Evolutionary conservation across 2,329 filamentous ascomycete species (phyloP), one percentile per base, ranked within the genome.

Genomic region (Sporothrix mexicana): DNA sequence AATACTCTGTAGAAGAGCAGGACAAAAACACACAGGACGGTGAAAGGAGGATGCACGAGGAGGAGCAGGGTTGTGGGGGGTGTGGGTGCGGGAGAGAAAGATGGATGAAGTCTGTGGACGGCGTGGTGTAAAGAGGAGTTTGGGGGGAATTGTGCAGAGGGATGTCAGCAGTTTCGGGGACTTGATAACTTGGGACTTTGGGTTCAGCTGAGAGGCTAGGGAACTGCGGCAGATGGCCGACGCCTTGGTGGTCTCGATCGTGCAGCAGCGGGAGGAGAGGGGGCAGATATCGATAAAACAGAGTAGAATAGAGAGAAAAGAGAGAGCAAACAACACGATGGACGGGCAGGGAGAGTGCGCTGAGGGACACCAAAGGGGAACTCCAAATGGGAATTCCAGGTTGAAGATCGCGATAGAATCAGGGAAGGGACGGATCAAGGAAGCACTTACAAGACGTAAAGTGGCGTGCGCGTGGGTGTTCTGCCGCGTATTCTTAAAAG

Each of bases 31-130:
- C 20, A 66, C 20, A 66, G 20, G 17, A 66, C 53, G 68, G 68
- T 70, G 68, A 59, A 70, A 61, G 69, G n/a, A 64, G 69, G 57
- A 71, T 55, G 69, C 69, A 71, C 69, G 45, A 64, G 45, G 45
- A 71, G 45, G 23, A 64, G 45, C 64, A 64, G 25, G 45, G 57
- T 62, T 70, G 69, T 62, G 55, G 25, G 43, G 69, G 57, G 57
- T 36, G 69, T 17, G 43, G 45, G 57, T 55, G 51, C 23, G 51
- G 51, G 20, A 55, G 51, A 55, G 51, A 55, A 49, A 6, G 57
- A 23, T 9, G 23, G 55, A 20, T 17, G 36, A 61, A 61, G 61
- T 47, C 47, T 45, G 61, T 66, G 41, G 36, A 43, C 41, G 41
- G 20, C 10, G 61, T 45, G 47, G 61, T 45, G 61, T 41, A 47